Base-by-base conservation (phyloP, 768 basidiomycete genomes). In the Boletellus ananas region DNA sequence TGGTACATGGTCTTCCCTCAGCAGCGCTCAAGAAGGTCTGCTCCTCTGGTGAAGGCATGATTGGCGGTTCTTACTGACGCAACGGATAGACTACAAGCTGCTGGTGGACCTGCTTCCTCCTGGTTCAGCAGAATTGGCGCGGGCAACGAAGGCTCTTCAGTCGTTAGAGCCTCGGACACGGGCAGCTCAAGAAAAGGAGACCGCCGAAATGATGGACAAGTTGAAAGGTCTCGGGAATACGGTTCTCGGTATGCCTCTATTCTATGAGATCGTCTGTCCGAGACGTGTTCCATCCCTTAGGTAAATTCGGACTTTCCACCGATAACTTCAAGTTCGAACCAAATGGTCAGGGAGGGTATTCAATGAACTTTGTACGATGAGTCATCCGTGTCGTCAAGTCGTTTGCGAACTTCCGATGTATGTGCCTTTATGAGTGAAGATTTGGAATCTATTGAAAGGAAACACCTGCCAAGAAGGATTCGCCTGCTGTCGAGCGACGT, bases 241-340 rank as follows among this genome's bases (percentile, higher is more conserved):
- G 49, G 74, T 99, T 40, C 75, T 99, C 17, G 94, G 95, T 84
- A 60, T 49, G 78, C 57, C 37, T 34, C 8, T 43, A 6, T 35
- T 16, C 13, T 10, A 21, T 29, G 43, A 43, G 14, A 35, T 40
- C 35, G 17, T 33, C 25, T 10, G 39, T 23, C 20, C 45, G 47
- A 29, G 50, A 39, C 18, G 10, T 6, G 43, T 34, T 12, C 18
- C 21, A 6, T 29, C 44, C 45, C 13, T 42, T 16, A 94, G 91
- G 92, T 3, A 90, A 88, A 52, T 98, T 98, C 63, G 95, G 96
- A 16, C 67, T 98, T 55, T 93, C 87, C 13, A 97, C 94, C 0
- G 85, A 98, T 64, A 98, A 95, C 71, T 98, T 98, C 79, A 88
- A 98, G 71, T 91, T 99, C 61, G 84, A 85, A 52, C 91, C 91